A percentile compares a stretch with the other conserved stretches of the same genome.
Conservation (phyloP, 1,139 yeast genomes). For the Candida sp. region DNA sequence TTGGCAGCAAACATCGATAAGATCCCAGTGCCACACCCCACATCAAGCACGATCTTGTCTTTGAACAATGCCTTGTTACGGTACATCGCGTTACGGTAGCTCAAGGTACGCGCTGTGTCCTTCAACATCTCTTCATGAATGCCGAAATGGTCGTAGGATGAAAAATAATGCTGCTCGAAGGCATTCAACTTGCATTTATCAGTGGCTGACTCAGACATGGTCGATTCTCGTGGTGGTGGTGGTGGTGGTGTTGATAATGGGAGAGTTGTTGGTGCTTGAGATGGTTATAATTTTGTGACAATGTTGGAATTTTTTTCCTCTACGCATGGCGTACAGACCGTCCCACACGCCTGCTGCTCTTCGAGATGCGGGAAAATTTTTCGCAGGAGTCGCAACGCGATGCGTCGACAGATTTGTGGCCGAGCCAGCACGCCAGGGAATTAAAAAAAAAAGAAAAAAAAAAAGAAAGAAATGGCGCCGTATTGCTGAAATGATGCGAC, state of each 20-base stretch:
- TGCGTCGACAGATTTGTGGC: background rate
- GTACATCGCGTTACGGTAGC: constrained; percentile 92
- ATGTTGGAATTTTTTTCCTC: background rate
- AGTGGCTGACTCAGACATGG: constrained; percentile 44
- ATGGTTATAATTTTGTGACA: background rate
- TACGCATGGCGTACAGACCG: background rate
- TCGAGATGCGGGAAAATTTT: constrained; percentile 3
- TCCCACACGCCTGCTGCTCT: background rate
- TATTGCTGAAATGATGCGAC: background rate
- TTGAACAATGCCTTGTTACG: constrained; percentile 90
- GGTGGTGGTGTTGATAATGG: background rate
- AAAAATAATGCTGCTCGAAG: constrained; percentile 90
- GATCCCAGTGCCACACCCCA: constrained; percentile 98
- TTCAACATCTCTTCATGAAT: constrained; percentile 99
- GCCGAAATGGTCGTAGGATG: constrained; percentile 96
- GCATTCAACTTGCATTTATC: constrained; percentile 57
- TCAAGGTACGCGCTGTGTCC: constrained; percentile 90
- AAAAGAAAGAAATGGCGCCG: constrained; percentile 1
- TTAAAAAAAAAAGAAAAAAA: too few relatives aligned
- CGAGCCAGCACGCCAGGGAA: background rate
- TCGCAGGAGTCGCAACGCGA: background rate
- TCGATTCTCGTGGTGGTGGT: too few relatives aligned
- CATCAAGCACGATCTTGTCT: constrained; percentile 96
- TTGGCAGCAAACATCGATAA: constrained; percentile 98
- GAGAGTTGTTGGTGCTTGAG: background rate